A percentile compares a stretch with the other conserved stretches of the same genome.
These are phyloP conservation scores for Tylopilus sp. DNA, from an alignment of 768 basidiomycete genomes.

Conservation along the genomic window DNA sequence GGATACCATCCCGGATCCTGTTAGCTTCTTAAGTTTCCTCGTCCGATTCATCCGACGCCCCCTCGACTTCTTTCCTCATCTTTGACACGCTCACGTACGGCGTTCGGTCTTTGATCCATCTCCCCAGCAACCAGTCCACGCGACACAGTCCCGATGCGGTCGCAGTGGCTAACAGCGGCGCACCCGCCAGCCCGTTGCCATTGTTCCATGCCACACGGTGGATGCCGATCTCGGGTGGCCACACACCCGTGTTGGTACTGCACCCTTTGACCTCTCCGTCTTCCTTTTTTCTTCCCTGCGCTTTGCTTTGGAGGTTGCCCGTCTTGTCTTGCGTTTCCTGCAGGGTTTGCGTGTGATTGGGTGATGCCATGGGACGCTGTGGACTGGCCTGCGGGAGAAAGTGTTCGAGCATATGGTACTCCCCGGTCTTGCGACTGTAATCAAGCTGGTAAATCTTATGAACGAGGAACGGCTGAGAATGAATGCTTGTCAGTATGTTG, in stretches of 20 bases:
- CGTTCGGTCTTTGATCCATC: constrained; percentile 62
- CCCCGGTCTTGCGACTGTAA: constrained; percentile 68
- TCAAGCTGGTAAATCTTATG: constrained; percentile 87
- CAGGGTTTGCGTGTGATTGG: background rate
- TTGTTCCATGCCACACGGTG: constrained; percentile 82
- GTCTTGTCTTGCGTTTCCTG: constrained; percentile 47
- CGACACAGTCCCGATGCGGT: constrained; percentile 85
- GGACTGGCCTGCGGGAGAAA: constrained; percentile 66
- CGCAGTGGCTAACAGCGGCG: constrained; percentile 66
- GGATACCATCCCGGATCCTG: background rate
- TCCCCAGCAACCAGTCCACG: constrained; percentile 76
- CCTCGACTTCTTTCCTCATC: constrained; percentile 57
- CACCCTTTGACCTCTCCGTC: constrained; percentile 13
- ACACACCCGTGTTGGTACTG: constrained; percentile 56
- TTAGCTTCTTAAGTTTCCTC: constrained; percentile 17
- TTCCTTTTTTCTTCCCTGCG: constrained; percentile 23
- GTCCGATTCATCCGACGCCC: constrained; percentile 34
- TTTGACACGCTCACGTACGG: constrained; percentile 64
- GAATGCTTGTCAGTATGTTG: background rate
- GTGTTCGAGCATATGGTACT: constrained; percentile 86
- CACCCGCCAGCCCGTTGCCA: constrained; percentile 59
- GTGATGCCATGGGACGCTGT: background rate
- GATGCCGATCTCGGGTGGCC: constrained; percentile 76
- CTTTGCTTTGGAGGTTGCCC: constrained; percentile 34
- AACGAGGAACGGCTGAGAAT: constrained; percentile 63